These are phyloP conservation scores for Saksenaea oblongispora DNA, from an alignment of 371 early-diverging fungal genomes.

Conservation along the genomic window DNA sequence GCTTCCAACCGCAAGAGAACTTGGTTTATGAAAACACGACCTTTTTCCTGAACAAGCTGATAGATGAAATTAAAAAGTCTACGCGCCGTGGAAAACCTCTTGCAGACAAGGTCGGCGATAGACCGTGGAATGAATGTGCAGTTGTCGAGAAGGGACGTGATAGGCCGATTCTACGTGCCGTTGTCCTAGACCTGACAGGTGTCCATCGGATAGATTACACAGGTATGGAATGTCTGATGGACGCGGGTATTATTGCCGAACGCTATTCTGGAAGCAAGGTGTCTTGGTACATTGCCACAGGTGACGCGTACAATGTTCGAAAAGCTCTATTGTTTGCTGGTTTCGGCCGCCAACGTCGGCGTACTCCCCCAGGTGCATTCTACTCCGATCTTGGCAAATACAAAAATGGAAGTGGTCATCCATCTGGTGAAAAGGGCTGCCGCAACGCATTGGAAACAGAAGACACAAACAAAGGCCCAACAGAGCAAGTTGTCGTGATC, in stretches of 20 bases:
- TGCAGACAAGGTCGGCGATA: slow-evolving; percentile 38
- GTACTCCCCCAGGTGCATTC: slow-evolving; percentile 16
- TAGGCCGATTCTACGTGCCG: slow-evolving; percentile 48
- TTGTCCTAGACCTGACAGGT: slow-evolving; percentile 80
- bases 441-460: neutral
- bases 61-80: slow-evolving; percentile 37
- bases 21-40: slow-evolving; percentile 74
- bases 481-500: slow-evolving; percentile 24
- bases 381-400: slow-evolving; percentile 23
- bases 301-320: slow-evolving; percentile 22
- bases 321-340: slow-evolving; percentile 37
- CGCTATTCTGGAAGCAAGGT: slow-evolving; percentile 34
- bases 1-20: slow-evolving; percentile 69
- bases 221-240: slow-evolving; percentile 70
- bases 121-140: slow-evolving; percentile 46
- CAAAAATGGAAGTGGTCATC: slow-evolving; percentile 10
- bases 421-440: neutral
- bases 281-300: slow-evolving; percentile 39
- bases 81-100: slow-evolving; percentile 36
- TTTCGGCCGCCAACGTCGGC: slow-evolving; percentile 36
- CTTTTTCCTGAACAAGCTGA: slow-evolving; percentile 47
- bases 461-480: slow-evolving; percentile 24
- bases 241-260: slow-evolving; percentile 42
- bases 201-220: slow-evolving; percentile 82
- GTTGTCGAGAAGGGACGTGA: slow-evolving; percentile 20